Evolutionary conservation across 2,329 filamentous ascomycete species (phyloP).

Genomic region (Rachicladosporium sp.): DNA sequence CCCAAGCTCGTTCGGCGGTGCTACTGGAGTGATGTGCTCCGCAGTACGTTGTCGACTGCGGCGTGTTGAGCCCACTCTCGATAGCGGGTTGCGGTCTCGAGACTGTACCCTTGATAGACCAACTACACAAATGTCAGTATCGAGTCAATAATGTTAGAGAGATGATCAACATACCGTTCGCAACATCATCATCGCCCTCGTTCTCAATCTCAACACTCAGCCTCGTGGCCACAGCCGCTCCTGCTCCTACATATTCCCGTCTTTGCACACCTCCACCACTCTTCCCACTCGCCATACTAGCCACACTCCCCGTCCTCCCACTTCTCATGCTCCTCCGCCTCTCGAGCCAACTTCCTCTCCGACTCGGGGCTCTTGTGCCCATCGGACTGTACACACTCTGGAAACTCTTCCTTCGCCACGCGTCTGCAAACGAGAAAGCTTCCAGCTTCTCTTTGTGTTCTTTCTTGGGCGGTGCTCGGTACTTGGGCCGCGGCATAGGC

Average conservation of each 20-base stretch:
- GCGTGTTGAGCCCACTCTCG: background rate
- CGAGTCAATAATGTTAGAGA: background rate
- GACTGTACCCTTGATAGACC: constrained; percentile 21
- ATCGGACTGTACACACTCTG: constrained; percentile 36
- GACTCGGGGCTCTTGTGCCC: constrained; percentile 35
- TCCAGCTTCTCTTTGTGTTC: constrained; percentile 40
- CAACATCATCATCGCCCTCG: constrained; percentile 34
- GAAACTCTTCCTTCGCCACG: constrained; percentile 34
- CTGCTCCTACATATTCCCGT: no score
- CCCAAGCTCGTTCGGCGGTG: constrained; percentile 13
- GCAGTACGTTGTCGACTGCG: constrained; percentile 12
- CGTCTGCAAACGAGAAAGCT: constrained; percentile 33
- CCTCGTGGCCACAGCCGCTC: constrained; percentile 14
- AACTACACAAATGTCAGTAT: constrained; percentile 13
- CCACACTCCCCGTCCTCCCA: constrained; percentile 3
- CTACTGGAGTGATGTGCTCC: constrained; percentile 8
- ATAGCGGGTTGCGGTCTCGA: constrained; percentile 9
- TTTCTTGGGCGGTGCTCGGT: constrained; percentile 36
- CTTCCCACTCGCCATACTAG: constrained; percentile 4
- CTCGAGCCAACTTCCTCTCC: constrained; percentile 19
- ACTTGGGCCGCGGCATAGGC: constrained; percentile 39
- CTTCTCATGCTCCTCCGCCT: constrained; percentile 3
- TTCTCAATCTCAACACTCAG: constrained; percentile 27
- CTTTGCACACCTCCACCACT: no score
- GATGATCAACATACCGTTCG: constrained; percentile 27